Evolutionary conservation across 306 rosid genomes (phyloP), one percentile per base, ranked within the genome.

Genomic region (Calophaca sinica): DNA sequence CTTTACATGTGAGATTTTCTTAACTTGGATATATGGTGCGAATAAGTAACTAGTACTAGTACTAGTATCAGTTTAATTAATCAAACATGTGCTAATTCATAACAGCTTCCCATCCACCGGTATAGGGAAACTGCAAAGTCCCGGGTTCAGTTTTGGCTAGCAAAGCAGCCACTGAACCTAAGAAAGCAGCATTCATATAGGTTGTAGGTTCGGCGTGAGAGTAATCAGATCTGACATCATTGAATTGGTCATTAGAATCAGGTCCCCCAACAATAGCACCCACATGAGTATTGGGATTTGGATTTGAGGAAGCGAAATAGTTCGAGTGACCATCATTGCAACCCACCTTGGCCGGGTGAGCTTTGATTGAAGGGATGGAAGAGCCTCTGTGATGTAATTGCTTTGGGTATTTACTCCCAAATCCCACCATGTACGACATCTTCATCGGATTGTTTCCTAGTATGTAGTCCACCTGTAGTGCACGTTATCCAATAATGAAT

Each of bases 181-280:
- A 85, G 78, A 94, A 91, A 41, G 94, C 94, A 13, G 96, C 96
- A 78, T 88, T 91, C 71, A 88, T 88, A 36, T 88, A 91, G 12
- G 98, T 89, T 32, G 97, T 68, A 26, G 97, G 93, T 28, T 94
- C 96, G 0, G 73, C 64, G 62, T 91, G 97, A 73, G 98, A 83
- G 38, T 87, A 88, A 74, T 88, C 92, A 4, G 98, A 86, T 77
- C 94, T 88, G 38, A 51, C 72, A 81, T 94, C 93, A 20, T 13
- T 79, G 80, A 84, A 94, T 9, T 78, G 84, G 70, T 94, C 97
- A 69, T 82, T 87, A 0, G 82, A 81, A 80, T 89, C 70, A 0
- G 94, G 97, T 13, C 97, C 97, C 79, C 97, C 97, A 76, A 89
- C 96, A 49, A 91, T 76, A 6, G 94, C 91, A 49, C 98, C 97